These are phyloP conservation scores for Lagenaria siceraria DNA, from an alignment of 306 rosid species.

Conservation along the genomic window DNA sequence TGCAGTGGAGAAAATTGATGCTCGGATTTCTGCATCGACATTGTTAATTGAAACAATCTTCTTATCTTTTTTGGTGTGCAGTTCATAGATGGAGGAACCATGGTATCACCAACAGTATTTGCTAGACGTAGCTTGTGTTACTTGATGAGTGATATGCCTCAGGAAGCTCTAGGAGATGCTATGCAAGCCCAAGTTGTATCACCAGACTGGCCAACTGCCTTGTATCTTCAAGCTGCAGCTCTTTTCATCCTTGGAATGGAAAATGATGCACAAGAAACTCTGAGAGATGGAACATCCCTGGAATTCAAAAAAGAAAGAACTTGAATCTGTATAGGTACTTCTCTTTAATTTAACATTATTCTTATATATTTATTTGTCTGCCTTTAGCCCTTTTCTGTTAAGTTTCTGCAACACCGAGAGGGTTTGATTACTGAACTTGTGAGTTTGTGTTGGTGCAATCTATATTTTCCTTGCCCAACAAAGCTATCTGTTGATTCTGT, in stretches of 20 bases:
- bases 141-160: slow-evolving; percentile 79
- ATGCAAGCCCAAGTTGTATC: slow-evolving; percentile 88
- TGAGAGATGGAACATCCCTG: slow-evolving; percentile 71
- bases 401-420: slow-evolving; percentile 17
- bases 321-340: slow-evolving; percentile 52
- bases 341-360: slow-evolving; percentile 8
- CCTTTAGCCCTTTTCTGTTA: slow-evolving; percentile 10
- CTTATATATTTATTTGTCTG: slow-evolving; percentile 21
- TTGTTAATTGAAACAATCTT: neutral
- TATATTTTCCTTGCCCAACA: slow-evolving; percentile 8
- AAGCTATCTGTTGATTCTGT: slow-evolving; percentile 8
- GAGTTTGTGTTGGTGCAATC: slow-evolving; percentile 16
- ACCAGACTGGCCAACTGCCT: slow-evolving; percentile 77
- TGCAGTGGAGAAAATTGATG: neutral
- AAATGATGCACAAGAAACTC: slow-evolving; percentile 87
- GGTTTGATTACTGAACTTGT: slow-evolving; percentile 10
- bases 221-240: slow-evolving; percentile 93
- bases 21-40: neutral
- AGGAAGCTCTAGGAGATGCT: slow-evolving; percentile 97
- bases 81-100: slow-evolving; percentile 90
- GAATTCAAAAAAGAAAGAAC: slow-evolving; percentile 54
- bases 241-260: slow-evolving; percentile 94
- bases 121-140: slow-evolving; percentile 92
- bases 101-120: slow-evolving; percentile 81
- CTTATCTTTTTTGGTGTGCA: slow-evolving; percentile 14